Conservation (phyloP, 768 basidiomycete species). For the Rhizopogon roseolus region DNA sequence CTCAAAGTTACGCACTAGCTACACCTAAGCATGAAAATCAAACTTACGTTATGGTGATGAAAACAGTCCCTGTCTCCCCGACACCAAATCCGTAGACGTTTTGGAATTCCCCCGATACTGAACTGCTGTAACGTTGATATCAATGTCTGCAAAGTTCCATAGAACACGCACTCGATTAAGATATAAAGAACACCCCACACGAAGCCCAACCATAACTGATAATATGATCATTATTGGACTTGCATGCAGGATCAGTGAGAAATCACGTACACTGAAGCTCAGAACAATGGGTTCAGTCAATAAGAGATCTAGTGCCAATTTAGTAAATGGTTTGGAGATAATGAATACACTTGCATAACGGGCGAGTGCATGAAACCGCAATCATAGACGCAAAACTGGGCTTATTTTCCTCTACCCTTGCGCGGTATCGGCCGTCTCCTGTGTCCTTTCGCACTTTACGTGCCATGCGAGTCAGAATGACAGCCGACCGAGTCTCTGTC, state of each 20-base stretch:
- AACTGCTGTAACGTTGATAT: constrained; percentile 29
- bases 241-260: background rate
- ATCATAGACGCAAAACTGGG: constrained; percentile 54
- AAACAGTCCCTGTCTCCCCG: constrained; percentile 57
- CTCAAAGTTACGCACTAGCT: background rate
- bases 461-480: constrained; percentile 66
- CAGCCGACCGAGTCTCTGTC: constrained; percentile 68
- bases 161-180: constrained; percentile 46
- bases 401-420: constrained; percentile 60
- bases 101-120: constrained; percentile 51
- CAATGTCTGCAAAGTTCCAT: background rate
- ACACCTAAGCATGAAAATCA: background rate
- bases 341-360: constrained; percentile 53
- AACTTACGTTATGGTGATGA: constrained; percentile 50
- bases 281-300: constrained; percentile 62
- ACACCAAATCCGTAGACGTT: constrained; percentile 54
- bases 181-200: constrained; percentile 75
- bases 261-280: constrained; percentile 58
- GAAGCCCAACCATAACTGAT: constrained; percentile 67
- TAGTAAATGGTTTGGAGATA: background rate
- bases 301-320: constrained; percentile 14
- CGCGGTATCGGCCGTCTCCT: constrained; percentile 57
- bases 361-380: constrained; percentile 65
- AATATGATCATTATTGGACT: constrained; percentile 1
- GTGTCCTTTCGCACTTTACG: constrained; percentile 58